Conservation (phyloP, 768 basidiomycete genomes). For the Leccinellum albellum region DNA sequence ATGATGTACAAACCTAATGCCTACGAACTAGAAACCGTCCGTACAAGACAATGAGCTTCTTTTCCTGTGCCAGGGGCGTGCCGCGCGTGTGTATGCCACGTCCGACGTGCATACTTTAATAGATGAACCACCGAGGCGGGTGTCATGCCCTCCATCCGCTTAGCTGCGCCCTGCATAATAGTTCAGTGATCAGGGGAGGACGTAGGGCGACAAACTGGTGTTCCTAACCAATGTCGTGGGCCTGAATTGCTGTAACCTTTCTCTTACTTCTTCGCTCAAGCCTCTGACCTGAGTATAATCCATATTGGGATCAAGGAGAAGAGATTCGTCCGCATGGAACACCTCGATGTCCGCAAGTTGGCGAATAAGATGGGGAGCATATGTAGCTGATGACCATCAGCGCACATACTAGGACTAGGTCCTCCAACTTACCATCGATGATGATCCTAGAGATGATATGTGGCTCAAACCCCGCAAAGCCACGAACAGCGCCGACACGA, state of each 20-base stretch:
- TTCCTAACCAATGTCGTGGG: slow-evolving; percentile 63
- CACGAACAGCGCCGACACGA: slow-evolving; percentile 38
- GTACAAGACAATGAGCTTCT: background rate
- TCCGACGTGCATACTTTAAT: slow-evolving; percentile 56
- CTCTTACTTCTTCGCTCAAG: slow-evolving; percentile 72
- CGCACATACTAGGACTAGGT: background rate
- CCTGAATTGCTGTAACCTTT: slow-evolving; percentile 54
- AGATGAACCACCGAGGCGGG: slow-evolving; percentile 69
- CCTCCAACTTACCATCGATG: slow-evolving; percentile 56
- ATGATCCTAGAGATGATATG: slow-evolving; percentile 56
- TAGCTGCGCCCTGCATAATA: slow-evolving; percentile 73
- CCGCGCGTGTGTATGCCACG: slow-evolving; percentile 16
- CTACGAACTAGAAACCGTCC: background rate
- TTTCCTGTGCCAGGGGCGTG: background rate
- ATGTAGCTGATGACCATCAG: slow-evolving; percentile 44
- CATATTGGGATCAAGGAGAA: slow-evolving; percentile 63
- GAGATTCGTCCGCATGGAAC: slow-evolving; percentile 74
- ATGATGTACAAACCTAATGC: background rate
- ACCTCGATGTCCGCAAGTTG: slow-evolving; percentile 72
- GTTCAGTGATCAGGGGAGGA: background rate
- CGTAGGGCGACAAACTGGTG: slow-evolving; percentile 5
- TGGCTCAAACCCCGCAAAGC: slow-evolving; percentile 46
- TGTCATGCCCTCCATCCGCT: slow-evolving; percentile 92
- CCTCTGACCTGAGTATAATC: slow-evolving; percentile 66
- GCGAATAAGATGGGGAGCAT: slow-evolving; percentile 58